Conservation (phyloP, 306 rosid genomes). For the Casuarina glauca region DNA sequence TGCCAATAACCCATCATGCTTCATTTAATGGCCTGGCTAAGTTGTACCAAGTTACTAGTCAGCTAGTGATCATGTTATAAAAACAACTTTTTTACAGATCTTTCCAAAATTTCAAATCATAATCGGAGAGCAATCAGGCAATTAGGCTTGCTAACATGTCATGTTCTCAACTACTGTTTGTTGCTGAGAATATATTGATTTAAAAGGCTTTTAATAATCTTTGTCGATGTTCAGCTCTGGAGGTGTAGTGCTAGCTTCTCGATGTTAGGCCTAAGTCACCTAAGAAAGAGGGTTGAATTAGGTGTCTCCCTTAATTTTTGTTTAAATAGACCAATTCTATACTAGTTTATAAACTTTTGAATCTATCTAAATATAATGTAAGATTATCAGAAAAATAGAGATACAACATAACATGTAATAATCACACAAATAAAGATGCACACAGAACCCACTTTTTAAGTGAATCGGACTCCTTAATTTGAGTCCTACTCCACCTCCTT, state of each 20-base stretch:
- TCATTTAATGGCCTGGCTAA: background rate
- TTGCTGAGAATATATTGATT: background rate
- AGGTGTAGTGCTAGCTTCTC: constrained; percentile 96
- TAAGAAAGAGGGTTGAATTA: no score
- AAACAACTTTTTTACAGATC: background rate
- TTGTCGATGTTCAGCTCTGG: constrained; percentile 73
- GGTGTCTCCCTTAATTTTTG: no score
- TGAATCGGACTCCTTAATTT: no score
- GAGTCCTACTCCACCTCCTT: no score
- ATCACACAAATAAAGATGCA: no score
- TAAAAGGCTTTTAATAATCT: constrained; percentile 23
- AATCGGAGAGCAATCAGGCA: background rate
- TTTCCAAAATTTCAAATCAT: background rate
- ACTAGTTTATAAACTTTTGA: no score
- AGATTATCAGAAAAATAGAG: no score
- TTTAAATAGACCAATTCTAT: no score
- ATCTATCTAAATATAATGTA: no score
- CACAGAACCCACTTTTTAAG: no score
- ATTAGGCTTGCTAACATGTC: constrained; percentile 17
- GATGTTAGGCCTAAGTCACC: background rate
- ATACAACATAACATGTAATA: no score
- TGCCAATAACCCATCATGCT: background rate
- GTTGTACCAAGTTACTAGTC: background rate
- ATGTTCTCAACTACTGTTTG: constrained; percentile 19
- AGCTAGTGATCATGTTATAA: background rate